phyloP scores from a whole-genome alignment of 2,329 filamentous ascomycete species.

The Boeremia lycopersici region DNA sequence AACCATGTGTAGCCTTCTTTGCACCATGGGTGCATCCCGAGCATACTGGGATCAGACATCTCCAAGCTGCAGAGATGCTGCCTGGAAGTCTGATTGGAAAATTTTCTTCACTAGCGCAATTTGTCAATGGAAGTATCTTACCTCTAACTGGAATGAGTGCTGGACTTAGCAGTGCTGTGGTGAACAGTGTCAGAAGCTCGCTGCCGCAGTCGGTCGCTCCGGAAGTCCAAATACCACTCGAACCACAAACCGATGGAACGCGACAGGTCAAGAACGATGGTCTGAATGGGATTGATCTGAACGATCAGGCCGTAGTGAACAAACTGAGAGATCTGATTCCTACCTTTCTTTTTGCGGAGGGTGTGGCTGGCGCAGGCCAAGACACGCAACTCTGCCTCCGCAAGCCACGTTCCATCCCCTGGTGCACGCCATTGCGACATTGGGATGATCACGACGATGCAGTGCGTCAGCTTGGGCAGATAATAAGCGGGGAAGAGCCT shows the following conservation, averaged over 20 bases:
- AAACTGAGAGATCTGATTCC: slow-evolving; percentile 19
- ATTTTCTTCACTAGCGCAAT: slow-evolving; percentile 18
- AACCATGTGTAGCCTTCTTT: slow-evolving; percentile 29
- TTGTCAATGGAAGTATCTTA: slow-evolving; percentile 22
- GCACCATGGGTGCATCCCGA: slow-evolving; percentile 33
- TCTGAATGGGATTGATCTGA: not conserved
- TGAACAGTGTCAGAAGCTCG: slow-evolving; percentile 7
- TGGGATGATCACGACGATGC: slow-evolving; percentile 28
- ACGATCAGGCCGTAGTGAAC: slow-evolving; percentile 9
- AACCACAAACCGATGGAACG: not conserved
- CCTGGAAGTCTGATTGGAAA: slow-evolving; percentile 23
- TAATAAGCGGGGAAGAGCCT: not conserved
- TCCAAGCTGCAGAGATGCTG: slow-evolving; percentile 22
- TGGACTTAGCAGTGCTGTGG: not conserved
- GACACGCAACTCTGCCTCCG: slow-evolving; percentile 30
- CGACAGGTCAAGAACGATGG: not conserved
- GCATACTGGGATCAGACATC: slow-evolving; percentile 19
- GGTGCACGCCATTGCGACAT: slow-evolving; percentile 9
- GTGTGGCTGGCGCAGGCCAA: slow-evolving; percentile 19
- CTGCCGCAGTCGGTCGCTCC: not conserved
- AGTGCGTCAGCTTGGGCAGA: slow-evolving; percentile 8
- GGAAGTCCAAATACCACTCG: not conserved
- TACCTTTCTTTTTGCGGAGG: slow-evolving; percentile 26
- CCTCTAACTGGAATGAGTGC: slow-evolving; percentile 19
- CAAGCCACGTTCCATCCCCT: slow-evolving; percentile 18